Conservation (phyloP, 2,329 filamentous ascomycete species). For the Talaromyces sp. region DNA sequence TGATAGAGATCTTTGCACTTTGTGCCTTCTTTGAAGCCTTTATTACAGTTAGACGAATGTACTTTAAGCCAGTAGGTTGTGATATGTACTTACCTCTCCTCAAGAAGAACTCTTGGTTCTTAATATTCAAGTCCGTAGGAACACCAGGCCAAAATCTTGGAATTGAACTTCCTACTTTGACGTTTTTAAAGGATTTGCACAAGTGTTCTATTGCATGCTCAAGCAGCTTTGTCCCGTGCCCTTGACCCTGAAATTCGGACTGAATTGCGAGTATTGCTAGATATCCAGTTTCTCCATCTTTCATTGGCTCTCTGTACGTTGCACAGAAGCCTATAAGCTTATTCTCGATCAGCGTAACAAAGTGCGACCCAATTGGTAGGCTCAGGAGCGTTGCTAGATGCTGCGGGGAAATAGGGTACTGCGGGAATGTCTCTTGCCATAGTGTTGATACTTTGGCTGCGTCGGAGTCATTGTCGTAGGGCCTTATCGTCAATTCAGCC, state of each 20-base stretch:
- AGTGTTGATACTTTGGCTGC: neutral
- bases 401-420: slow-evolving; percentile 7
- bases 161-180: slow-evolving; percentile 3
- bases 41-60: neutral
- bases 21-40: slow-evolving; percentile 5
- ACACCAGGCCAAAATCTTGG: slow-evolving; percentile 12
- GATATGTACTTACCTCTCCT: slow-evolving; percentile 1
- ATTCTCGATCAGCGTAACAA: neutral
- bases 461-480: slow-evolving; percentile 3
- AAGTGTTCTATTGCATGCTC: neutral
- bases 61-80: no score
- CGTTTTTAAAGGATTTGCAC: neutral
- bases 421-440: slow-evolving; percentile 4
- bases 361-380: neutral
- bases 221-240: neutral
- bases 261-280: slow-evolving; percentile 1
- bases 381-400: slow-evolving; percentile 2
- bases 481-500: slow-evolving; percentile 4
- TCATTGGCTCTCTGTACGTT: neutral
- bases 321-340: slow-evolving; percentile 6
- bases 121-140: neutral
- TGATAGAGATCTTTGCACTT: slow-evolving; percentile 12
- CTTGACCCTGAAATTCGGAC: neutral
- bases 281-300: neutral
- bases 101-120: slow-evolving; percentile 2